Base-by-base conservation (phyloP, 2,329 filamentous ascomycete genomes). In the Xylogone sp. region DNA sequence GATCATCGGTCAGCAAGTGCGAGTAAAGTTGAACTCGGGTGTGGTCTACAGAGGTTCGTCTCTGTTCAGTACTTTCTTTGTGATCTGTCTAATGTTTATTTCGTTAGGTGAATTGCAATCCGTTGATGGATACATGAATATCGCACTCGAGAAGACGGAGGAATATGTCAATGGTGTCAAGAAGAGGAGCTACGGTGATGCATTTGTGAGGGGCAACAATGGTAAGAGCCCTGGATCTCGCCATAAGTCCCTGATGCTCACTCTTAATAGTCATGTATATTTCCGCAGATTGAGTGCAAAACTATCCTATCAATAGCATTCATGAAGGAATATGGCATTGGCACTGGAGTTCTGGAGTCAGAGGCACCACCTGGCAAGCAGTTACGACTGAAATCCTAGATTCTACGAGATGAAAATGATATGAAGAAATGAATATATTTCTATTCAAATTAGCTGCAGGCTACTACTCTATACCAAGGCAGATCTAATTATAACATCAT, bases 101-200 rank as follows among this genome's bases (percentile, higher is more conserved):
- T 18, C 56, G 4, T 18, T 16, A 97, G 93, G 94, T 61, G 91
- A 97, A 69, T 81, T 97, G 34, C 92, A 97, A 69, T 96, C 92
- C 1, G 93, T 99, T 46, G 94, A 99, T 70, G 94, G 94, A 48
- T 99, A 97, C 74, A 99, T 99, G 94, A 99, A 99, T 74, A 97
- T 99, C 68, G 93, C 94, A 12, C 82, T 99, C 24, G 94, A 99
- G 71, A 94, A 96, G 74, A 96, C 91, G 19, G 86, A 90, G 59
- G 94, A 99, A 73, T 91, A 86, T 62, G 87, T 97, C 60, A 87
- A 96, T 65, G 93, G 92, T 42, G 82, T 84, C 58, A 83, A 93
- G 71, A 82, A 88, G 63, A 82, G 89, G 63, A 88, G 82, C 50
- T 97, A 96, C 68, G 93, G 93, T 7, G 93, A 97, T 76, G 90